Evolutionary conservation across 768 basidiomycete species (phyloP).

Genomic region (Lentinus brumalis): DNA sequence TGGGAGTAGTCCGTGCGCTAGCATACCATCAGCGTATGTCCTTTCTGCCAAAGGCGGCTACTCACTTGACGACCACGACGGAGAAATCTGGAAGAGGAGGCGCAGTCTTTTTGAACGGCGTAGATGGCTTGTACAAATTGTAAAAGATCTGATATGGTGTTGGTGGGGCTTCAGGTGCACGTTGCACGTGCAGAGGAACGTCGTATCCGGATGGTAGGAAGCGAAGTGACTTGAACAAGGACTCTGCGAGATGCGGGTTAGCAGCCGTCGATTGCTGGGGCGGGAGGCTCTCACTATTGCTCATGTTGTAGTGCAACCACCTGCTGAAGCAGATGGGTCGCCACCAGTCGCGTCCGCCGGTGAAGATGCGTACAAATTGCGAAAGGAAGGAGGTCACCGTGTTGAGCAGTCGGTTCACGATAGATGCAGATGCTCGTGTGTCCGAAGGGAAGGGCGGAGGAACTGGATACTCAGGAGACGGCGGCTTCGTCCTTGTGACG

Average conservation of each 20-base stretch:
- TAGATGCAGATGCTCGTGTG: constrained; percentile 25
- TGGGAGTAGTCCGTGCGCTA: constrained; percentile 79
- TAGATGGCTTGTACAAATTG: constrained; percentile 90
- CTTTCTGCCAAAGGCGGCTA: not conserved
- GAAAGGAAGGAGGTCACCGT: constrained; percentile 34
- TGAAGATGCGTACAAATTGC: constrained; percentile 33
- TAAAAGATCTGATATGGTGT: constrained; percentile 85
- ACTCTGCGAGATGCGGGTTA: constrained; percentile 43
- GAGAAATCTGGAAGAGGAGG: constrained; percentile 85
- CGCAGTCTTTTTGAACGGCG: constrained; percentile 75
- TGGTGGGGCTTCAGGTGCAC: constrained; percentile 16
- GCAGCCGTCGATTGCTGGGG: constrained; percentile 8
- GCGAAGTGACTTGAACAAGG: constrained; percentile 68
- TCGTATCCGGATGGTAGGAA: constrained; percentile 71
- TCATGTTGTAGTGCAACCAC: constrained; percentile 53
- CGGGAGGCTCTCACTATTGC: constrained; percentile 46
- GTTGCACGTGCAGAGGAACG: constrained; percentile 43
- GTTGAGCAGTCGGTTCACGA: constrained; percentile 38
- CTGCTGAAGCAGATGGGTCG: constrained; percentile 51
- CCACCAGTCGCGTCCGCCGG: constrained; percentile 63
- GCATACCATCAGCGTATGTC: not conserved
- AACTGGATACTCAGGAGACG: constrained; percentile 52
- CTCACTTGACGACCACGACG: constrained; percentile 84
- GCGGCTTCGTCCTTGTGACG: constrained; percentile 74
- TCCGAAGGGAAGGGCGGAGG: constrained; percentile 40